Base-by-base conservation (phyloP, 306 rosid species). In the Cotoneaster glaucophyllus region DNA sequence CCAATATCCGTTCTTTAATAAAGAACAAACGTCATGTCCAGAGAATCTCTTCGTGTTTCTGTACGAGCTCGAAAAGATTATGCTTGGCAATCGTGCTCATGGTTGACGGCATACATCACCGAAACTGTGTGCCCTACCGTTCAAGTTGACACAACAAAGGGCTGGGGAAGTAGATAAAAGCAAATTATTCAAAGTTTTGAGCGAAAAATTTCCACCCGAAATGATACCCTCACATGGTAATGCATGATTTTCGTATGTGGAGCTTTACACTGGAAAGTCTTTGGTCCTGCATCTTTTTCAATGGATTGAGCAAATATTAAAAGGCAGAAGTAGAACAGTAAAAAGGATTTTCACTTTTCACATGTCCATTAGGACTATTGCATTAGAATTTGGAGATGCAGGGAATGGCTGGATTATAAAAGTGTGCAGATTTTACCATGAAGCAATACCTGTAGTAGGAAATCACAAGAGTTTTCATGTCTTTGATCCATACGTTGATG, bases 401-500 rank as follows among this genome's bases (percentile, higher is more conserved):
- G 31, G 61, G 52, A 18, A 54, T 71, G 74, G 44, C 63, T 77
- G 68, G 76, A 48, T 62, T 75, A 79, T 67, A 50, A 82, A 69
- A 64, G 74, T 22, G 2, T 32, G 31, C 11, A 10, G 81, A 66
- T 69, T 54, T 41, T 31, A 50, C 18, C 32, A 43, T 75, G 43
- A 54, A 63, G 74, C 71, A 64, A 70, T 67, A 73, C 74, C 69
- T 70, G 29, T 15, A 63, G 80, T 77, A 67, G 80, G 78, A 68
- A 73, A 66, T 32, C 81, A 64, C 45, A 15, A 26, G 68, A 79
- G 75, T 52, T 69, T 69, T 67, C 50, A 37, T 72, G 73, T 26
- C 70, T 50, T 79, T 76, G 79, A 26, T 69, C 39, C 69, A 41
- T 41, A 41, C 44, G 3, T 68, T 34, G 39, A 86, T 90, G 95